Evolutionary conservation across 352 stramenopile species (phyloP), one percentile per base, ranked within the genome.

Genomic region (Phytophthora palmivora): DNA sequence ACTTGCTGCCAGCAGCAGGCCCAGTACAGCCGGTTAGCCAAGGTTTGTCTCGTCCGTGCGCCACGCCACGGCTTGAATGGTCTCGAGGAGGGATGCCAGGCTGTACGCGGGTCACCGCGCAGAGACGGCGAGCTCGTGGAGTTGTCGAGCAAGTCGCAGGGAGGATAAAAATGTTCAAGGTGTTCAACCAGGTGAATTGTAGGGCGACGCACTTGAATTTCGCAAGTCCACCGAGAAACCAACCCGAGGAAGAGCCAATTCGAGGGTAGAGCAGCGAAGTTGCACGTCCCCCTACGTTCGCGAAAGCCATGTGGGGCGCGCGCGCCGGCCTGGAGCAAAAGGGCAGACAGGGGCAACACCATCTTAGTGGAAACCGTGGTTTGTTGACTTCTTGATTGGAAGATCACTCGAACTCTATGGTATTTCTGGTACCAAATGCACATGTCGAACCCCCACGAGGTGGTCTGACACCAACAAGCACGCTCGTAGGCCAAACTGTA

Each of bases 281-380:
- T 6, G 41, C 57, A 54, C 51, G 49, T 67, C 59, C 21, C 48
- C 43, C 39, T 61, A 30, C 38, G 50, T 75, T 75, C 61, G 67
- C 42, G 45, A 65, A 72, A 55, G 48, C 61, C 67, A 75, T 75
- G 62, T 72, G n/a, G n/a, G n/a, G n/a, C n/a, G n/a, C n/a, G n/a
- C n/a, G n/a, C n/a, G 43, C 26, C 21, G 46, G 21, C 24, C 38
- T 51, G 15, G 16, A 65, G 46, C 38, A 32, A 34, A 57, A 58
- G 44, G 50, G 50, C 16, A 67, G 63, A 72, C 63, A 72, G 58
- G 57, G 64, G 32, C 46, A 56, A 52, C 59, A 74, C 65, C 65
- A 70, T 74, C 61, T 9, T 50, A 38, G 10, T 49, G 60, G 61
- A 74, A 61, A 67, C 60, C 28, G 43, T 42, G 50, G 33, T 28